These are phyloP conservation scores for Auriscalpium orientale DNA, from an alignment of 768 basidiomycete genomes.

Conservation along the genomic window DNA sequence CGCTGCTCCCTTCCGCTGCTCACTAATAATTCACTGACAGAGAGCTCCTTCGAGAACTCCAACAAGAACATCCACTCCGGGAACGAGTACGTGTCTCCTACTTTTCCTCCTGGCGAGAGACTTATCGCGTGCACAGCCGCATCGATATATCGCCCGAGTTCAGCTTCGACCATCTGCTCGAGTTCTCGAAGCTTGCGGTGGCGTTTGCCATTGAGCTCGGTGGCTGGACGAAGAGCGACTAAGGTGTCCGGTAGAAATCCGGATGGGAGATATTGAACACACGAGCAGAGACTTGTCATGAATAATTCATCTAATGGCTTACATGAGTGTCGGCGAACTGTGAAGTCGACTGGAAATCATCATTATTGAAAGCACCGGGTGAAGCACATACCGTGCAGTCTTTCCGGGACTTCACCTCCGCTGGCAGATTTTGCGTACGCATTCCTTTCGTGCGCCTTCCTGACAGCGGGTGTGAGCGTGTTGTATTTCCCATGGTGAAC, in stretches of 20 bases:
- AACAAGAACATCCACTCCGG: constrained; percentile 79
- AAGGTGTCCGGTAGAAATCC: background rate
- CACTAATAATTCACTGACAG: constrained; percentile 20
- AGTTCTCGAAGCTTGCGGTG: constrained; percentile 48
- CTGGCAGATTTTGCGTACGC: no score
- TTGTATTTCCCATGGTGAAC: no score
- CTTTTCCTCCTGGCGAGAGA: background rate
- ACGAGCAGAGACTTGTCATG: no score
- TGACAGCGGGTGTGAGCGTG: no score
- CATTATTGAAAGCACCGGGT: no score
- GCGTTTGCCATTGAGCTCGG: constrained; percentile 46
- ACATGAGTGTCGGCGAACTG: no score
- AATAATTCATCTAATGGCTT: no score
- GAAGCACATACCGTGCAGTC: no score
- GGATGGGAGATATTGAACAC: no score
- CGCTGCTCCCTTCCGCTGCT: background rate
- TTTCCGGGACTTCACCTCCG: no score
- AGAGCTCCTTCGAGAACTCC: constrained; percentile 67
- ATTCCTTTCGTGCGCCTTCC: no score
- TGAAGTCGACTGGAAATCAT: no score
- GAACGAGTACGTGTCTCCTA: constrained; percentile 57
- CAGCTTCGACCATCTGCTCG: constrained; percentile 82
- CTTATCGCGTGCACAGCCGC: constrained; percentile 40
- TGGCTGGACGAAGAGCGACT: constrained; percentile 30
- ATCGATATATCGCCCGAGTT: constrained; percentile 85